Evolutionary conservation across 2,329 filamentous ascomycete genomes (phyloP), one percentile per base, ranked within the genome.

Genomic region (Juglanconis sp.): DNA sequence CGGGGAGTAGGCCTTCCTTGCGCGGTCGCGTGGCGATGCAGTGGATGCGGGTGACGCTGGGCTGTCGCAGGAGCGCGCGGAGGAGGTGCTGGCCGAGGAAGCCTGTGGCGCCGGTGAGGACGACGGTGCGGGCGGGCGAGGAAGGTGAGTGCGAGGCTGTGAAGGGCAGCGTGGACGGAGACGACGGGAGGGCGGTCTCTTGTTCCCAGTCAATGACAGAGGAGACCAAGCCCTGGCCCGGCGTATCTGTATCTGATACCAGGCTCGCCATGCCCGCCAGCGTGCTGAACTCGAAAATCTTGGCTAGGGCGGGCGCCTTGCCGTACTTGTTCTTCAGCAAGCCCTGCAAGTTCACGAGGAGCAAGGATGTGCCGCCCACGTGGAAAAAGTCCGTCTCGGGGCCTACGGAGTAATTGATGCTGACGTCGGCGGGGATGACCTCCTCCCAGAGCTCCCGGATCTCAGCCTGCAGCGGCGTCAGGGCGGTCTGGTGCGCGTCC

Each of bases 301-400:
- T 24, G 24, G 24, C 24, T 24, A 24, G 24, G 24, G 24, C 24
- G 24, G 24, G 24, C 24, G 24, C 24, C 24, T 24, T 24, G 24
- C 24, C 24, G 24, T 24, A 24, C 24, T 24, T 24, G 24, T 24
- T 24, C 24, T 24, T 24, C 46, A 46, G 4, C 0, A 61, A 58
- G 59, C 59, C 59, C 50, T 56, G 5, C 0, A 83, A 68, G 4
- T 69, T 63, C 5, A 79, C 65, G 1, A 78, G 62, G 0, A 75
- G 67, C 4, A 79, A 55, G 0, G 77, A 80, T 53, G 70, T 77
- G 3, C 76, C 77, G 1, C 77, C 77, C 1, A 73, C 61, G 0
- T 63, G 60, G 65, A 79, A 79, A 64, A 80, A 79, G 65, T 78
- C 71, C 1, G 76, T 68, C 1, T 64, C 44, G 0, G 55, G n/a